Evolutionary conservation across 805 yeast genomes (phyloP).

Genomic region (Wickerhamiella azyma): DNA sequence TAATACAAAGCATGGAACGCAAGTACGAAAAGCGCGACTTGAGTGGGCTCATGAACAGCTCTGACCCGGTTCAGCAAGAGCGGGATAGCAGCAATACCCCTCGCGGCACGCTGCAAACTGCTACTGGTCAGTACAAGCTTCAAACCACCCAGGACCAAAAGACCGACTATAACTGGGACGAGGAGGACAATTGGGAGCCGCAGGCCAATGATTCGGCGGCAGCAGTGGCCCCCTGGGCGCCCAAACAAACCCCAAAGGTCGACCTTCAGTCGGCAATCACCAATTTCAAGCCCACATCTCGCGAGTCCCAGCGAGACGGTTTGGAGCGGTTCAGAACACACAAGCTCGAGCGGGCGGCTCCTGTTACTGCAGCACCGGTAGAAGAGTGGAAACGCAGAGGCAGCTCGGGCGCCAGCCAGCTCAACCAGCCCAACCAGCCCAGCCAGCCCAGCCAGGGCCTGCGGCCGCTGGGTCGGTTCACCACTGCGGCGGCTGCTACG

Average conservation of each 20-base stretch:
- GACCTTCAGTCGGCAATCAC: not conserved
- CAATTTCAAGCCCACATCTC: not conserved
- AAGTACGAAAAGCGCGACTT: constrained; percentile 28
- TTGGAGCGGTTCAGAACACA: constrained; percentile 13
- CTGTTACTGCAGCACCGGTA: not conserved
- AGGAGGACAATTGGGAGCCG: constrained; percentile 12
- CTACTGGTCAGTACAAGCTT: constrained; percentile 21
- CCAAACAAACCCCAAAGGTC: not conserved
- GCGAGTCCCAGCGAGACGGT: constrained; percentile 10
- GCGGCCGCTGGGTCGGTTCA: constrained; percentile 1
- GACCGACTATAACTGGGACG: constrained; percentile 4
- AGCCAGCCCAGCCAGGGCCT: too few species aligned
- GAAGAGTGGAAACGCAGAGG: not conserved
- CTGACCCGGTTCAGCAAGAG: not conserved
- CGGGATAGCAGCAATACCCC: constrained; percentile 9
- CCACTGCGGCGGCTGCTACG: not conserved
- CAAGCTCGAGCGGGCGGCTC: not conserved
- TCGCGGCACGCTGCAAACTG: constrained; percentile 17
- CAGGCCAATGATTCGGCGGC: not conserved
- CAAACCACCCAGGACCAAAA: not conserved
- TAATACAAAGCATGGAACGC: constrained; percentile 14
- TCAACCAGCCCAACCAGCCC: too few species aligned
- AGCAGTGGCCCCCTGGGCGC: not conserved
- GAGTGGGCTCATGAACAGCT: constrained; percentile 22
- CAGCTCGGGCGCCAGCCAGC: constrained; percentile 1